Base-by-base conservation (phyloP, 257 asterid genomes). In the Lantana camara region DNA sequence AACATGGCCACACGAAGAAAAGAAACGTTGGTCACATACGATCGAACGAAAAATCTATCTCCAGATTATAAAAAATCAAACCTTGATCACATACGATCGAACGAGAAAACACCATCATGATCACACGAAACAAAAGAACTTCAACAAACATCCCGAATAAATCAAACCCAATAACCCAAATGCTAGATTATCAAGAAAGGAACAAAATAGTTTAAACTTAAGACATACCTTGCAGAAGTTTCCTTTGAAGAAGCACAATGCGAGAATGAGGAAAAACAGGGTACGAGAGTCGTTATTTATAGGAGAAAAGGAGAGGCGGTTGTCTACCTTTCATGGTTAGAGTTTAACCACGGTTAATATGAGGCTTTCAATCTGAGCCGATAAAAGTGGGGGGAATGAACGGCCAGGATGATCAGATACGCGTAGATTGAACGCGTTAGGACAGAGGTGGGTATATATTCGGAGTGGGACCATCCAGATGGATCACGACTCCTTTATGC, bases 391-490 rank as follows among this genome's bases (percentile, higher is more conserved):
- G 15, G 16, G 10, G 16, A 4, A 30, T 9, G 22, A 10, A 64
- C 68, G 71, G 74, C 0, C 41, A 45, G 24, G 63, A 62, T 48
- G 63, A 62, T 64, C 38, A 19, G n/a, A 1, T 59, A 35, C 70
- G 85, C 83, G 78, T 83, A 60, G 66, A 45, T 77, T 67, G 80
- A 53, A 77, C 85, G 86, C 86, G 63, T 56, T 35, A 1, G 15
- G 29, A 51, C 46, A 4, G 13, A 44, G 4, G 48, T 11, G 8
- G 2, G 32, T 27, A 2, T 27, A 27, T 27, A 27, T 27, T 27
- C 32, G 4, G 21, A 9, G 53, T 53, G 44, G 71, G 63, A 0
- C 70, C 63, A 51, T 41, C 71, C 55, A 53, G 71, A 65, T 19
- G 24, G 63, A 41, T 55, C 21, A 7, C 32, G 67, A 45, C 54